Conservation (phyloP, 495 filamentous ascomycete species). For the Daldinia childiae region DNA sequence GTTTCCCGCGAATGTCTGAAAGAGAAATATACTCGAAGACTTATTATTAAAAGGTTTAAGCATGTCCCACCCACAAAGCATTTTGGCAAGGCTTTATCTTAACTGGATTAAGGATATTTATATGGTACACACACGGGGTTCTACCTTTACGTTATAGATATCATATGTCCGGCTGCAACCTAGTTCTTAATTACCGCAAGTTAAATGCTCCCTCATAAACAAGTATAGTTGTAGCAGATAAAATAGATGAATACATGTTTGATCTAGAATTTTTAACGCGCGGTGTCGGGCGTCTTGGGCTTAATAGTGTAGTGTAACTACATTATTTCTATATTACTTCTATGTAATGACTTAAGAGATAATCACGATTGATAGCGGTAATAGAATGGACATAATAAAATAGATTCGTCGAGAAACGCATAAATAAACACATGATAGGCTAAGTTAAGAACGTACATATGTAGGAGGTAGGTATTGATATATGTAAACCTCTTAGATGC, state of each 20-base stretch:
- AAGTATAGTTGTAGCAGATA: neutral
- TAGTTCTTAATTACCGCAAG: no score
- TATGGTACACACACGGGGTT: no score
- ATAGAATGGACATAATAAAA: constrained; percentile 31
- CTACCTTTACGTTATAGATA: no score
- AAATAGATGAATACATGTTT: neutral
- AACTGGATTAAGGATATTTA: no score
- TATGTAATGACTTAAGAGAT: constrained; percentile 1
- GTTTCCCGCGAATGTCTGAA: no score
- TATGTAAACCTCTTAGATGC: constrained; percentile 4
- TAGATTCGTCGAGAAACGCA: neutral
- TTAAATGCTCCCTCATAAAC: neutral
- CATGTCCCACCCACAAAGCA: no score
- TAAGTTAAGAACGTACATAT: neutral
- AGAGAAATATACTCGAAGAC: no score
- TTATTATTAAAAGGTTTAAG: no score
- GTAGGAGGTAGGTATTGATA: neutral
- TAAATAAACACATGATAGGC: constrained; percentile 21
- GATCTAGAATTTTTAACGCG: neutral
- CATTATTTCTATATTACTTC: constrained; percentile 5
- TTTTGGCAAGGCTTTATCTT: no score
- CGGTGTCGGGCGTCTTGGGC: neutral
- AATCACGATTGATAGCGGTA: constrained; percentile 24
- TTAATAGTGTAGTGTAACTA: neutral
- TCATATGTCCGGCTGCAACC: no score